These are phyloP conservation scores for Ceratobasidium sp. DNA, from an alignment of 1,284 basidiomycete species.

Conservation along the genomic window DNA sequence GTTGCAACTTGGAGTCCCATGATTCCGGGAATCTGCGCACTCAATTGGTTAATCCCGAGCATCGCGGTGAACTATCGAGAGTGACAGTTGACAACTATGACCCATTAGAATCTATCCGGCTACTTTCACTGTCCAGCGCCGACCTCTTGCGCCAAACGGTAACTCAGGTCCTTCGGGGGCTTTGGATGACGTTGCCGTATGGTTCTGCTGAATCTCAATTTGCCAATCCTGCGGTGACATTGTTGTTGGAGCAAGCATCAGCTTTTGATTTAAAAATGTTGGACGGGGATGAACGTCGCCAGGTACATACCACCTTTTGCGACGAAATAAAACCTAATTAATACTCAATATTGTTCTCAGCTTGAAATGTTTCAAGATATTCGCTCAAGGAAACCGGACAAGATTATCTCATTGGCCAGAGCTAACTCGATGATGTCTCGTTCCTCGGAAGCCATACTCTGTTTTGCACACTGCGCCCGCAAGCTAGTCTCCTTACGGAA, in stretches of 20 bases:
- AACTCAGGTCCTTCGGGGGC: background rate
- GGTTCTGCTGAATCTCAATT: background rate
- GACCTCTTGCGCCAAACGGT: background rate
- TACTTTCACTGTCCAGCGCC: background rate
- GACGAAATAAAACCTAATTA: background rate
- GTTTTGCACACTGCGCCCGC: conserved; percentile 18
- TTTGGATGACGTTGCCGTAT: background rate
- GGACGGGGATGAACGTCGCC: background rate
- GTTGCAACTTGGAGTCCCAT: conserved; percentile 69
- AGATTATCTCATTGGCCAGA: conserved; percentile 3
- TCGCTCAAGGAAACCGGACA: background rate
- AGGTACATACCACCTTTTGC: no score
- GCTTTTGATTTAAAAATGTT: background rate
- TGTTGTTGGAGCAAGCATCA: background rate
- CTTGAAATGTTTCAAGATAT: conserved; percentile 15
- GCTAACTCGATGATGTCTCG: background rate
- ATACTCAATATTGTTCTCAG: background rate
- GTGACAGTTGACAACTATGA: conserved; percentile 66
- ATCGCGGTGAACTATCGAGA: conserved; percentile 68
- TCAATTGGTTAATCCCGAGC: conserved; percentile 11
- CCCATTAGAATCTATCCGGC: conserved; percentile 50
- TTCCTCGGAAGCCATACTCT: conserved; percentile 22
- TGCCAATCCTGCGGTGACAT: background rate
- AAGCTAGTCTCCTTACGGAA: background rate
- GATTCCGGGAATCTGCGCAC: conserved; percentile 57